Percentiles rank a stretch among this genome's conserved stretches.
Evolutionary conservation across 2,329 filamentous ascomycete genomes (phyloP).

Genomic region (Aspergillus sp.): DNA sequence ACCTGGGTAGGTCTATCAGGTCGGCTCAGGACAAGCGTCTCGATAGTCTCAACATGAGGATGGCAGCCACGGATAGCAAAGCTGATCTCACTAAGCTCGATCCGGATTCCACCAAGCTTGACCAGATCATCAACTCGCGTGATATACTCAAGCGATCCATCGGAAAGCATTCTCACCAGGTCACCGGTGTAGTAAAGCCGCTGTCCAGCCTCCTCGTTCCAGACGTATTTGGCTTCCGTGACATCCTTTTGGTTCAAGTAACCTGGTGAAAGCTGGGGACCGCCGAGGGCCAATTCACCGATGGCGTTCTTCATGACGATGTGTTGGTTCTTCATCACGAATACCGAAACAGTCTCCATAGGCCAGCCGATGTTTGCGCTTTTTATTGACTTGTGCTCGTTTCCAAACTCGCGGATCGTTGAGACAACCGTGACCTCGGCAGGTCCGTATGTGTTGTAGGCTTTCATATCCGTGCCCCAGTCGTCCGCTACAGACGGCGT

Average conservation of each 20-base stretch:
- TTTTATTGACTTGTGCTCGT: conserved; percentile 22
- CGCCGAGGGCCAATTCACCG: conserved; percentile 31
- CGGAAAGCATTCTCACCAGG: conserved; percentile 26
- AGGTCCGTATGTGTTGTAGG: conserved; percentile 43
- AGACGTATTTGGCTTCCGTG: conserved; percentile 30
- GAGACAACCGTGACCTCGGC: conserved; percentile 37
- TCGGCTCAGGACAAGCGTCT: conserved; percentile 30
- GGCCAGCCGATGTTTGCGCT: conserved; percentile 35
- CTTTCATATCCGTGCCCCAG: conserved; percentile 38
- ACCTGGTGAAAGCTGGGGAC: conserved; percentile 29
- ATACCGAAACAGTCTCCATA: conserved; percentile 30
- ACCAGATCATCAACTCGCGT: conserved; percentile 28
- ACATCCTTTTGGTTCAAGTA: conserved; percentile 32
- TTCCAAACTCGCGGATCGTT: conserved; percentile 31
- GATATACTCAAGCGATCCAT: conserved; percentile 27
- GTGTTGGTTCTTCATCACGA: conserved; percentile 26
- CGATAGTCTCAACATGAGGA: conserved; percentile 30
- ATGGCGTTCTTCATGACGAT: conserved; percentile 27
- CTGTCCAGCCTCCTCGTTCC: conserved; percentile 25
- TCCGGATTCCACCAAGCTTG: conserved; percentile 28
- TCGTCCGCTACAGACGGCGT: conserved; percentile 34
- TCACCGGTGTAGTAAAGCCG: conserved; percentile 37
- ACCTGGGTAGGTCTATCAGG: conserved; percentile 32
- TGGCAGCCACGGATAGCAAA: conserved; percentile 33
- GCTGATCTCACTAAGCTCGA: conserved; percentile 33